Evolutionary conservation across 768 basidiomycete species (phyloP), one percentile per base, ranked within the genome.

Genomic region (Strobilomyces echinocephalus): DNA sequence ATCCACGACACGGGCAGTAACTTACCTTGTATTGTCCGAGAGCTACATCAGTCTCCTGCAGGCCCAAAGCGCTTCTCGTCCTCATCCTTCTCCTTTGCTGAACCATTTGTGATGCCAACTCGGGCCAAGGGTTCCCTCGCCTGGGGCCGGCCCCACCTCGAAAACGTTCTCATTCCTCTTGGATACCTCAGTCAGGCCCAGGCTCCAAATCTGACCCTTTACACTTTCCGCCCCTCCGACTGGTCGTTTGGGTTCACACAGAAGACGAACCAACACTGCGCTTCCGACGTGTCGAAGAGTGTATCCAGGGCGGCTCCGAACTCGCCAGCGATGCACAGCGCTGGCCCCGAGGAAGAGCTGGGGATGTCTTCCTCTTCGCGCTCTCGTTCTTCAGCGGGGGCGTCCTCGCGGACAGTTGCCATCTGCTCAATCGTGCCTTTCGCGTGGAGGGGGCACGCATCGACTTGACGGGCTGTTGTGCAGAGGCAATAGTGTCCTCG

Each of bases 171-270:
- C 75, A 51, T 77, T 80, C 44, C 88, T 72, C 64, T 78, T 81
- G 7, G 88, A 82, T 56, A 97, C 79, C 72, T 92, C 90, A 2
- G 85, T 72, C 60, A 98, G 63, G 0, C 93, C 91, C 24, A 86
- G 64, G 52, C 88, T 87, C 46, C 89, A 79, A 35, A 98, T 86
- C 72, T 98, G 95, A 0, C 90, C 89, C 69, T 94, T 95, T 46
- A 97, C 87, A 38, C 87, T n/a, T n/a, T 85, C 42, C 94, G 78
- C 11, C 91, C 89, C 73, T 98, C 95, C 49, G 97, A 74, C 67
- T 97, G 95, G 66, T 97, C 94, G 65, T 98, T 99, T 5, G 95
- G 93, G 67, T 89, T 93, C 61, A 98, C 72, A 64, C 93, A 97
- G 71, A 95, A 91, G 16, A 97, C 79, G 61, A 85, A 88, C 94